Evolutionary conservation across 495 filamentous ascomycete genomes (phyloP).

Genomic region (Thozetella sp.): DNA sequence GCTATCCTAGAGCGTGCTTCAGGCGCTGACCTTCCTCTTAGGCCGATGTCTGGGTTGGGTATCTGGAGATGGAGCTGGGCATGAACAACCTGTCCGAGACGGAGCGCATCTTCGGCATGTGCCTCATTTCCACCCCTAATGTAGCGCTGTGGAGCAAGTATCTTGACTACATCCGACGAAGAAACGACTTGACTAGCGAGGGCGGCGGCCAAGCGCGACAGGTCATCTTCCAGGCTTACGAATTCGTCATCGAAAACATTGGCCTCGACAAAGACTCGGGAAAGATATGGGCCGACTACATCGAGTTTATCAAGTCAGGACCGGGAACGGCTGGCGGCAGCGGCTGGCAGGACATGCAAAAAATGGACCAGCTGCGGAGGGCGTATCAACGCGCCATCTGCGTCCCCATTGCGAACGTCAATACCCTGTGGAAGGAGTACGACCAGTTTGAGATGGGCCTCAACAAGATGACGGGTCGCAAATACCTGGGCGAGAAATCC

Average conservation of each 20-base stretch:
- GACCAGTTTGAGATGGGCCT: slow-evolving; percentile 90
- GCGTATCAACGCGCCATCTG: slow-evolving; percentile 87
- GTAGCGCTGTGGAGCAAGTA: slow-evolving; percentile 92
- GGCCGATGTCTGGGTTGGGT: slow-evolving; percentile 89
- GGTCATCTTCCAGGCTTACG: slow-evolving; percentile 81
- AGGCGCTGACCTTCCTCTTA: slow-evolving; percentile 39
- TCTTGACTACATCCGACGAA: slow-evolving; percentile 89
- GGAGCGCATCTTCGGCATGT: slow-evolving; percentile 79
- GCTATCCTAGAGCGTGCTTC: slow-evolving; percentile 2
- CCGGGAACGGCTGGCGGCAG: slow-evolving; percentile 84
- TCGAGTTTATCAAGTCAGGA: slow-evolving; percentile 83
- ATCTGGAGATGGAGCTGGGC: slow-evolving; percentile 84
- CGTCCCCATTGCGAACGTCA: slow-evolving; percentile 78
- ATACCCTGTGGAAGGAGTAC: slow-evolving; percentile 93
- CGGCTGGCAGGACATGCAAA: slow-evolving; percentile 94
- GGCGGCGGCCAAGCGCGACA: slow-evolving; percentile 71
- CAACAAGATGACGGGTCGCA: slow-evolving; percentile 89
- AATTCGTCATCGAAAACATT: slow-evolving; percentile 85
- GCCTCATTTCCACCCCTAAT: slow-evolving; percentile 72
- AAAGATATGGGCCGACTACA: slow-evolving; percentile 88
- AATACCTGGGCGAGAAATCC: slow-evolving; percentile 88
- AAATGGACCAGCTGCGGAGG: slow-evolving; percentile 91
- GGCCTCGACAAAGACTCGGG: slow-evolving; percentile 93
- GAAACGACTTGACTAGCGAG: slow-evolving; percentile 82
- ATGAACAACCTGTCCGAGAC: slow-evolving; percentile 74